A percentile compares a stretch with the other conserved stretches of the same genome.
phyloP scores from a whole-genome alignment of 441 rosid genomes.

The Codiaeum variegatum region DNA sequence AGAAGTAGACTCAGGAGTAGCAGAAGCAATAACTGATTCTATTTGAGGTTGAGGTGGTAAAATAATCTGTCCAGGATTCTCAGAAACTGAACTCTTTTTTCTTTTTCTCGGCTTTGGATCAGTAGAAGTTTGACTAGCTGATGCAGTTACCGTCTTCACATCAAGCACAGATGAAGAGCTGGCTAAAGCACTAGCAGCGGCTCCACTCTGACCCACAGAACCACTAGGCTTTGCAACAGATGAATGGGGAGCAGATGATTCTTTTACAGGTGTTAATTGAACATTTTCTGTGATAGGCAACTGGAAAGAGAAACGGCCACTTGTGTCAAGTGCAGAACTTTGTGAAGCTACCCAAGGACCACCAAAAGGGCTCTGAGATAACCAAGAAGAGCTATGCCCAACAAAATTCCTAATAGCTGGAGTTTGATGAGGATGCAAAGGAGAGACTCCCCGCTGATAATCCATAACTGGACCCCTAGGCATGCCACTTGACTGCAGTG shows the following conservation, averaged over 20 bases:
- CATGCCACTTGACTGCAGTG: slow-evolving; percentile 53
- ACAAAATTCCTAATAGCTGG: slow-evolving; percentile 57
- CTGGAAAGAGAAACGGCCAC: slow-evolving; percentile 49
- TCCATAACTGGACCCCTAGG: slow-evolving; percentile 61
- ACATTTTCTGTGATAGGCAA: slow-evolving; percentile 56
- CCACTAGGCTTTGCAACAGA: slow-evolving; percentile 45
- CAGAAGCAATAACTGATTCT: slow-evolving; percentile 39
- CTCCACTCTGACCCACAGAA: slow-evolving; percentile 38
- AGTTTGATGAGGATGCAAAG: slow-evolving; percentile 68
- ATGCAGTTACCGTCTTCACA: slow-evolving; percentile 36
- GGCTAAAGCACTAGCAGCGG: slow-evolving; percentile 39
- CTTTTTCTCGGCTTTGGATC: slow-evolving; percentile 75
- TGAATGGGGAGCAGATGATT: slow-evolving; percentile 42
- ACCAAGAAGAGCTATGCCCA: slow-evolving; percentile 69
- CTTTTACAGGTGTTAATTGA: slow-evolving; percentile 58
- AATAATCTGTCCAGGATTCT: slow-evolving; percentile 39
- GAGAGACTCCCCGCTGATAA: slow-evolving; percentile 60
- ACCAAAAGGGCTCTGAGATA: slow-evolving; percentile 68
- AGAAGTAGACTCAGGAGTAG: slow-evolving; percentile 36
- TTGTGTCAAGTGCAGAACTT: slow-evolving; percentile 51
- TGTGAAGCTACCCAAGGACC: slow-evolving; percentile 72
- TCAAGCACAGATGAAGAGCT: slow-evolving; percentile 47
- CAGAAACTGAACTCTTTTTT: slow-evolving; percentile 55
- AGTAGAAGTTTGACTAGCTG: slow-evolving; percentile 49
- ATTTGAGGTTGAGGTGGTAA: slow-evolving; percentile 47